These are phyloP conservation scores for Lipomyces starkeyi DNA, from an alignment of 805 yeast species.

Conservation along the genomic window DNA sequence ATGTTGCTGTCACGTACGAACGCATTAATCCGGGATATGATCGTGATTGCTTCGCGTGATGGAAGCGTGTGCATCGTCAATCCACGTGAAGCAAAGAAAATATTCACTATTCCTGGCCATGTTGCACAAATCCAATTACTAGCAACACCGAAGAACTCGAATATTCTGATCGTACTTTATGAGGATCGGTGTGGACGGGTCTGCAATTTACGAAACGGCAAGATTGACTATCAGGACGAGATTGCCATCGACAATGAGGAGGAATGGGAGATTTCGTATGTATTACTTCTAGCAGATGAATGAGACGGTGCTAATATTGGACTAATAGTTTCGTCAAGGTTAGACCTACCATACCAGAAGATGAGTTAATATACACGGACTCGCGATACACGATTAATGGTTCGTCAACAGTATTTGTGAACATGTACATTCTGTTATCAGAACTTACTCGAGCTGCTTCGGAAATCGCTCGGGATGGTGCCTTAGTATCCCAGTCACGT, in stretches of 20 bases:
- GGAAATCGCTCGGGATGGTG: not conserved
- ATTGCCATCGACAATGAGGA: conserved; percentile 30
- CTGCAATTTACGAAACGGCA: conserved; percentile 29
- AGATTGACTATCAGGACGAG: conserved; percentile 32
- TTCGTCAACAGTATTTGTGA: conserved; percentile 35
- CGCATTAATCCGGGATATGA: conserved; percentile 18
- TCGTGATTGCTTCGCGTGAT: conserved; percentile 33
- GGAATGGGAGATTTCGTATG: conserved; percentile 33
- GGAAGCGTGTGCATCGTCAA: conserved; percentile 34
- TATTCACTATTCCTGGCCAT: conserved; percentile 38
- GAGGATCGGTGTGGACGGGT: conserved; percentile 30
- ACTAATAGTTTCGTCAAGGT: conserved; percentile 22
- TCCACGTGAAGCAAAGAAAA: conserved; percentile 10
- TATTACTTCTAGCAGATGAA: not conserved
- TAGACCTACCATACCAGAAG: conserved; percentile 34
- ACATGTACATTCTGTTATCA: conserved; percentile 21
- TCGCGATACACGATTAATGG: conserved; percentile 34
- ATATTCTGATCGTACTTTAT: conserved; percentile 28
- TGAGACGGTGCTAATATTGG: not conserved
- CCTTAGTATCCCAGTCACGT: conserved; percentile 1
- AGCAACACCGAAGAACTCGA: conserved; percentile 31
- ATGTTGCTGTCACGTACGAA: conserved; percentile 16
- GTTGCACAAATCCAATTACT: conserved; percentile 23
- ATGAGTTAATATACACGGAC: conserved; percentile 30
- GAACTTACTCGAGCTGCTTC: conserved; percentile 14